phyloP scores from a whole-genome alignment of 2,329 filamentous ascomycete genomes.

The Cercospora sp. region DNA sequence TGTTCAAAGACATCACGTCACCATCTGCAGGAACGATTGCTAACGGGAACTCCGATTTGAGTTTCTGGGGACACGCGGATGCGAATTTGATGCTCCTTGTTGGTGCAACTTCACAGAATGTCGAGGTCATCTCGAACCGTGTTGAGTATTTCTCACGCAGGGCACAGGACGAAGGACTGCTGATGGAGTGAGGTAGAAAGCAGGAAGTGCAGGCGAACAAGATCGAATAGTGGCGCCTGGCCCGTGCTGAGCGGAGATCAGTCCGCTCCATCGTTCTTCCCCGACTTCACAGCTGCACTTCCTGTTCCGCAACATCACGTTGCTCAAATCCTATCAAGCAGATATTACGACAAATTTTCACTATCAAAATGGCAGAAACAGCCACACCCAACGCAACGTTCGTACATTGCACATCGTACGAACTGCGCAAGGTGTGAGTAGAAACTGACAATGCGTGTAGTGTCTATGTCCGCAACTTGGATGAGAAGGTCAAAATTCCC shows the following conservation, averaged over 20 bases:
- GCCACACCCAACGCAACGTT: conserved; percentile 42
- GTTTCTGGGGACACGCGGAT: neutral
- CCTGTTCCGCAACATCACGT: neutral
- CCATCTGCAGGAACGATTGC: conserved; percentile 22
- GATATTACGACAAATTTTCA: neutral
- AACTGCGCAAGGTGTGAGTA: conserved; percentile 32
- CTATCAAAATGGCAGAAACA: conserved; percentile 22
- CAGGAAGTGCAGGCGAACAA: neutral
- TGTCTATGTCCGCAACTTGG: conserved; percentile 69
- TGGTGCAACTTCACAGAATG: neutral
- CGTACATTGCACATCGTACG: conserved; percentile 47
- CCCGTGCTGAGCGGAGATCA: neutral
- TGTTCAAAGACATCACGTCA: conserved; percentile 14
- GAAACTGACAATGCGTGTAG: conserved; percentile 32
- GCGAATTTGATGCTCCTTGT: neutral
- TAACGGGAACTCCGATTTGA: neutral
- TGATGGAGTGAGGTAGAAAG: neutral
- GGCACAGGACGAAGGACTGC: neutral
- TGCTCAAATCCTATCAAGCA: neutral
- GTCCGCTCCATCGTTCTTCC: neutral
- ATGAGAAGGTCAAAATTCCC: conserved; percentile 86
- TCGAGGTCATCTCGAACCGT: neutral
- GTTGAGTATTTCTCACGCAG: neutral
- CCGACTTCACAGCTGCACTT: neutral
- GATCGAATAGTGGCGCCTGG: neutral